These are phyloP conservation scores for Avena insularis DNA, from an alignment of 176 grass and related monocot species.

Conservation along the genomic window DNA sequence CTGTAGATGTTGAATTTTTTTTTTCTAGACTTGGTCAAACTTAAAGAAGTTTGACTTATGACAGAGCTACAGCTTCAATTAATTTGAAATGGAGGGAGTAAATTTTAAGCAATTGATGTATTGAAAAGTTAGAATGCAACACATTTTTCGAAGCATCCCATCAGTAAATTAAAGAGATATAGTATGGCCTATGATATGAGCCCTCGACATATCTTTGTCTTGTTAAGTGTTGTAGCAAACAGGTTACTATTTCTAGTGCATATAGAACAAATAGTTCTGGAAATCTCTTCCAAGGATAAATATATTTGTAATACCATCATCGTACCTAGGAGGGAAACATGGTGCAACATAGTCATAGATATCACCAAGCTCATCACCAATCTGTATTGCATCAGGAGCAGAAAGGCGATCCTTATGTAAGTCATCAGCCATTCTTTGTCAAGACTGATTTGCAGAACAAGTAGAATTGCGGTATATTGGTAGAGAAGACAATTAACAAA, in stretches of 20 bases:
- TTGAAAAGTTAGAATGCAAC: slow-evolving; percentile 8
- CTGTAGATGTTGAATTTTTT: background rate
- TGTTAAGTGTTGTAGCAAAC: slow-evolving; percentile 24
- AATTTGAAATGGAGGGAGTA: background rate
- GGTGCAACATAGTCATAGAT: slow-evolving; percentile 99
- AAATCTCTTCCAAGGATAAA: slow-evolving; percentile 26
- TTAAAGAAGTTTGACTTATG: background rate
- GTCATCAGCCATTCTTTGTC: slow-evolving; percentile 23
- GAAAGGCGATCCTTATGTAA: slow-evolving; percentile 8
- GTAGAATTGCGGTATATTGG: slow-evolving; percentile 23
- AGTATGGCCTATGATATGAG: slow-evolving; percentile 6
- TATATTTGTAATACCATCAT: slow-evolving; percentile 20
- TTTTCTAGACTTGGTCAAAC: background rate
- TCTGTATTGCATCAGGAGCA: slow-evolving; percentile 62
- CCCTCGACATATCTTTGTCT: background rate
- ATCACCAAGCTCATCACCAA: slow-evolving; percentile 98
- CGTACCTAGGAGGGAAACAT: slow-evolving; percentile 98
- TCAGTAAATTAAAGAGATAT: slow-evolving; percentile 21
- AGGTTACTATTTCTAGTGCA: background rate
- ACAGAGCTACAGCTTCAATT: background rate
- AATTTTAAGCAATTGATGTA: slow-evolving; percentile 29
- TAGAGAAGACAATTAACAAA: slow-evolving; percentile 32
- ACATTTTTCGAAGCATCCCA: background rate
- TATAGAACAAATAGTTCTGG: slow-evolving; percentile 31
- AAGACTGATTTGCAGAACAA: slow-evolving; percentile 23